A percentile compares a stretch with the other conserved stretches of the same genome.
phyloP scores from a whole-genome alignment of 2,329 filamentous ascomycete genomes.

The Pseudogymnoascus sp. region DNA sequence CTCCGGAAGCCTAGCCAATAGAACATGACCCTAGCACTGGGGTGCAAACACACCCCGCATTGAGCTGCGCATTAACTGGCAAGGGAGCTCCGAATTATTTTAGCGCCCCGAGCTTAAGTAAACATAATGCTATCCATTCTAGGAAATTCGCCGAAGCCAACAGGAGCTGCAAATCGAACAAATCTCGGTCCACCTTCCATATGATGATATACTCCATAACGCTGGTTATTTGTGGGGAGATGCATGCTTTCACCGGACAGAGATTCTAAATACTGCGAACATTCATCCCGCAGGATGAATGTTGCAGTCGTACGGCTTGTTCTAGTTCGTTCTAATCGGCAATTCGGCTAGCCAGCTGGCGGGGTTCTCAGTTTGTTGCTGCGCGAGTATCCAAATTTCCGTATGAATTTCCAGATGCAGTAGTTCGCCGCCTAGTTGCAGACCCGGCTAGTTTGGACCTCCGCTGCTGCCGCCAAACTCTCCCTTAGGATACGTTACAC shows the following conservation, averaged over 20 bases:
- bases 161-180: not conserved
- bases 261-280: not conserved
- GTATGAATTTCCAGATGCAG: not conserved
- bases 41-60: not conserved
- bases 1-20: not conserved
- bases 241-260: not conserved
- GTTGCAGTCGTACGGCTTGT: not conserved
- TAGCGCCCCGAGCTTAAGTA: not conserved
- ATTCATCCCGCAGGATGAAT: not conserved
- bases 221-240: not conserved
- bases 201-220: not conserved
- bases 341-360: not conserved
- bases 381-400: not conserved
- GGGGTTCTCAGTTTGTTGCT: not conserved
- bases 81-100: not conserved
- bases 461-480: not conserved
- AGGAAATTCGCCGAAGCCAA: not conserved
- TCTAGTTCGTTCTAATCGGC: not conserved
- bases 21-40: not conserved
- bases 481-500: not conserved
- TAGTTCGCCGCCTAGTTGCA: not conserved
- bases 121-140: not conserved
- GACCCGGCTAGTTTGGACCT: not conserved
- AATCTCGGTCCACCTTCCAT: not conserved
- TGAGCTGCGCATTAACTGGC: not conserved